Evolutionary conservation across 495 filamentous ascomycete genomes (phyloP).

Genomic region (Penicillium canescens): DNA sequence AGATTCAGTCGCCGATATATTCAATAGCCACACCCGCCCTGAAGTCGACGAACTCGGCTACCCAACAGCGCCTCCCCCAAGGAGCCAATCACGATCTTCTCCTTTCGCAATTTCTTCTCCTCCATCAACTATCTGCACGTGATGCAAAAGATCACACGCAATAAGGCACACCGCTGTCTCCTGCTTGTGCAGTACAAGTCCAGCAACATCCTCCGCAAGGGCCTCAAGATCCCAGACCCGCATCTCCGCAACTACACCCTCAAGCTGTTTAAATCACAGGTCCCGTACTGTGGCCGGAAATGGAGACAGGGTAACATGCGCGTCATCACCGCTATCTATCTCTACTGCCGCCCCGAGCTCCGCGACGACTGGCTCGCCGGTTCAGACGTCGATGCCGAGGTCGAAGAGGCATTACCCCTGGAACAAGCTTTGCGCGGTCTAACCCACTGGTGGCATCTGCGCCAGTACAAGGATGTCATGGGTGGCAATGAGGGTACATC

Average conservation of each 20-base stretch:
- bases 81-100: conserved; percentile 85
- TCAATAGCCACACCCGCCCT: conserved; percentile 53
- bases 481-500: conserved; percentile 57
- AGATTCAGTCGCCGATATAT: conserved; percentile 33
- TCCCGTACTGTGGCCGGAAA: conserved; percentile 96
- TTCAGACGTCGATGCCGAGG: conserved; percentile 84
- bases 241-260: conserved; percentile 89
- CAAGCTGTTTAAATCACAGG: conserved; percentile 97
- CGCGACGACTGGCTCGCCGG: conserved; percentile 95
- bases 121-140: conserved; percentile 91
- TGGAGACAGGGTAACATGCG: conserved; percentile 99
- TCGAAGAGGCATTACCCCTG: conserved; percentile 86
- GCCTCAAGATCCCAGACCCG: conserved; percentile 85
- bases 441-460: conserved; percentile 90
- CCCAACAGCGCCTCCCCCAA: conserved; percentile 63
- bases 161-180: conserved; percentile 90
- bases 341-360: conserved; percentile 89
- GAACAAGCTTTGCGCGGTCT: conserved; percentile 85
- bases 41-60: conserved; percentile 90
- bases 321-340: conserved; percentile 93
- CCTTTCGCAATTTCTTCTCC: conserved; percentile 91
- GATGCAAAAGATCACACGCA: conserved; percentile 94
- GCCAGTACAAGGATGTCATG: conserved; percentile 79
- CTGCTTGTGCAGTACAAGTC: conserved; percentile 94
- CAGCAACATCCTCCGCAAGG: conserved; percentile 82